Evolutionary conservation across 140 eudicot species (phyloP), one percentile per base, ranked within the genome.

Genomic region (Oenanthe javanica): DNA sequence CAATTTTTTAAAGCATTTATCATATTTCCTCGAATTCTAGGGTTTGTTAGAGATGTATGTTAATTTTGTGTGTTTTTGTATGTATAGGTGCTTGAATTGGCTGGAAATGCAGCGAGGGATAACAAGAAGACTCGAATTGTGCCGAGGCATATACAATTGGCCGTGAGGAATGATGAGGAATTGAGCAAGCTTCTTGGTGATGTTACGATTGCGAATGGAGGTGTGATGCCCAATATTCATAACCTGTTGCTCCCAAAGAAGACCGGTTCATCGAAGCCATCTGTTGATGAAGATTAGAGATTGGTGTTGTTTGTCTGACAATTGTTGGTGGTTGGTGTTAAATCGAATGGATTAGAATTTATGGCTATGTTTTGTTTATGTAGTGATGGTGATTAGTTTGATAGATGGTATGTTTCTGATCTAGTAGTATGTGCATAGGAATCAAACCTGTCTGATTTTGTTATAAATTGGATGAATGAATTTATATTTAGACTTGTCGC

Each of bases 221-320:
- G 90, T 25, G 90, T 87, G 75, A 82, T 87, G 90, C 90, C 90
- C 1, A 87, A 79, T 49, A 87, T 87, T 70, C 90, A 87, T 10
- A 83, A 83, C 40, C 83, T 79, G 11, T 55, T 87, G 27, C 77
- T 87, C 9, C 90, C 90, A 0, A 87, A 87, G 84, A 87, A 87
- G 74, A 25, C 75, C 59, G 73, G 52, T 9, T 8, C 77, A 0
- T 72, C 85, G 18, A 85, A 82, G 48, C 77, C 21, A 4, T 83
- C 76, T 31, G 88, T 59, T 49, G 79, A 75, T 23, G 79, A 75
- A 49, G 55, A 55, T 50, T 75, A 75, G 27, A 50, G 16, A 63
- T 63, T 74, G 5, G 6, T 5, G 31, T 4, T 18, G 25, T 12
- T 42, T 42, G n/a, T 36, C 40, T 36, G 40, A 36, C 40, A 36